phyloP scores from a whole-genome alignment of 352 stramenopile genomes.

The Phytophthora vignae region DNA sequence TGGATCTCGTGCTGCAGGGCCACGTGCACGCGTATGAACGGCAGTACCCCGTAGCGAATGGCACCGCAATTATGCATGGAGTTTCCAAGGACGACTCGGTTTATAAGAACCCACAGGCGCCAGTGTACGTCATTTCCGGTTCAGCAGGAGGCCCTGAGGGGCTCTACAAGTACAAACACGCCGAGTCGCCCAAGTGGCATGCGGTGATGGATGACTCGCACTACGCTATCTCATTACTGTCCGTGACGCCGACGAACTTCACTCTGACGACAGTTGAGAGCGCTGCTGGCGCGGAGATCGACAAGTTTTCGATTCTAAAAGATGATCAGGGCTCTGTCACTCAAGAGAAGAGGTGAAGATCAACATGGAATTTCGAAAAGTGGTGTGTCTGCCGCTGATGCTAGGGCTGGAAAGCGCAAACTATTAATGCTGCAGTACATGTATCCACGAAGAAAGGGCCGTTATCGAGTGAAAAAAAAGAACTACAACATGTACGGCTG shows the following conservation, averaged over 20 bases:
- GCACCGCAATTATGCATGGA: constrained; percentile 39
- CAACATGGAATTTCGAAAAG: neutral
- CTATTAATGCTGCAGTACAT: too few species aligned
- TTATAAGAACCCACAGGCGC: constrained; percentile 56
- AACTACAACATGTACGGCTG: too few species aligned
- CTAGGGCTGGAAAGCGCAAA: too few species aligned
- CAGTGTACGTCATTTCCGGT: constrained; percentile 58
- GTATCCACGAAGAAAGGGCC: too few species aligned
- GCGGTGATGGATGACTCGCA: constrained; percentile 34
- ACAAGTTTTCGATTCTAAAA: constrained; percentile 57
- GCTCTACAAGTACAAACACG: constrained; percentile 29
- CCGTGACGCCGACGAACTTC: constrained; percentile 35
- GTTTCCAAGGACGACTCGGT: constrained; percentile 42
- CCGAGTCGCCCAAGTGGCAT: constrained; percentile 32
- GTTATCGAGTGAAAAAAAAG: too few species aligned
- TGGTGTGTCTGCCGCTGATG: neutral
- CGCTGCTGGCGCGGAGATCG: constrained; percentile 19
- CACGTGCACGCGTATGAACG: constrained; percentile 66
- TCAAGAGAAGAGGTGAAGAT: neutral
- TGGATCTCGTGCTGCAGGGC: constrained; percentile 57
- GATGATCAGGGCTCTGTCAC: neutral
- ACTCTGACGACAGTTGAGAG: constrained; percentile 38
- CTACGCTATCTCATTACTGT: constrained; percentile 42
- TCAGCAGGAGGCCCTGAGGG: constrained; percentile 45
- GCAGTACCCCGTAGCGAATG: constrained; percentile 46